Percentiles rank a stretch among this genome's conserved stretches.
These are phyloP conservation scores for Nitzschia palea DNA, from an alignment of 108 stramenopile genomes.

Conservation along the genomic window DNA sequence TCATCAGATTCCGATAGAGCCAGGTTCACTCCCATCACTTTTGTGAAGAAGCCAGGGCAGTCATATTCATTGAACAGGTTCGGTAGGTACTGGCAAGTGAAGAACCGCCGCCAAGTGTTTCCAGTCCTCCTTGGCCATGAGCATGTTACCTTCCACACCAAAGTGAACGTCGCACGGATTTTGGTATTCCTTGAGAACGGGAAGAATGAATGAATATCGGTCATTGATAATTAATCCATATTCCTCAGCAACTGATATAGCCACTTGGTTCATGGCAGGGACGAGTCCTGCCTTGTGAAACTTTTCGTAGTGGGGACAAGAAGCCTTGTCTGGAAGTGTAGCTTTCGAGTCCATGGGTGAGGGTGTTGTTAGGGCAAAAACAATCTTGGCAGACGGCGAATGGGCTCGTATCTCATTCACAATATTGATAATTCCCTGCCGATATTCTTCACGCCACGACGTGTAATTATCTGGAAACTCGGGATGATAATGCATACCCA, in stretches of 20 bases:
- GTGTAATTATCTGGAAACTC: not conserved
- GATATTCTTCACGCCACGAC: not conserved
- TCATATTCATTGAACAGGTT: too few relatives aligned
- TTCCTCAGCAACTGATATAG: not conserved
- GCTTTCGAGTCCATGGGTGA: not conserved
- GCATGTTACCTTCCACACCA: not conserved
- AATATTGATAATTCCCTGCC: not conserved
- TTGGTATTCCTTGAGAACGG: not conserved
- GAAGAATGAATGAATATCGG: not conserved
- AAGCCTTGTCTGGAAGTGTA: not conserved
- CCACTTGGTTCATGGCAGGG: not conserved
- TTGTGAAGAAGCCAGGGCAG: too few relatives aligned
- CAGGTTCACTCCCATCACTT: too few relatives aligned
- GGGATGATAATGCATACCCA: not conserved
- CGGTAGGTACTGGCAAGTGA: too few relatives aligned
- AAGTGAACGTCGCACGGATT: not conserved
- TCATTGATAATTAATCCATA: not conserved
- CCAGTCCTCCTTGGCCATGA: not conserved
- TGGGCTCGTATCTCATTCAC: not conserved
- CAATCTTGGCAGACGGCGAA: not conserved
- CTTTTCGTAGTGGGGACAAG: not conserved
- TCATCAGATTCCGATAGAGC: too few relatives aligned
- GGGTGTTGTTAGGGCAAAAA: not conserved
- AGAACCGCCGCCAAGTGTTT: not conserved
- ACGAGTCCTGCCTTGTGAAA: not conserved